Base-by-base conservation (phyloP, 352 stramenopile species). In the Phytophthora niederhauseri region DNA sequence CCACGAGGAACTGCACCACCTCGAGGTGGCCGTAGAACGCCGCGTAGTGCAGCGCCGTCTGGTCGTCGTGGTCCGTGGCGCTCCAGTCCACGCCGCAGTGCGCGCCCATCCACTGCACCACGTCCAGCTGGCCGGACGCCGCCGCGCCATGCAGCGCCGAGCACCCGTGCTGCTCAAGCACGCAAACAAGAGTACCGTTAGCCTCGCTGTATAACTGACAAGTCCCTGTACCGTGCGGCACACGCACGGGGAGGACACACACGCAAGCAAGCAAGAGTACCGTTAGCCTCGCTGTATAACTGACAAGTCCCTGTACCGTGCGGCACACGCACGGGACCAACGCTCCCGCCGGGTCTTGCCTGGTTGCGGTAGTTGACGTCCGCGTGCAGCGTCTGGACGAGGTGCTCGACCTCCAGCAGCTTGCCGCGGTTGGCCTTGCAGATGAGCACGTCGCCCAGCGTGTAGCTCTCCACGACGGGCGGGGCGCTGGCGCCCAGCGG, bases 281-380 rank as follows among this genome's bases (percentile, higher is more conserved):
- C 28, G 51, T 74, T 30, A 74, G 53, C 20, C 14, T 36, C 31
- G 31, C 34, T 7, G 26, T 38, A 17, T 8, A 50, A 43, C 12
- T 43, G 34, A 43, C 34, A 43, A 17, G 34, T 17, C 12, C 34
- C 12, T 43, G 34, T 43, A 43, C 34, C 30, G 30, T 34, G 12
- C 30, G 30, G 30, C 30, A 34, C 30, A 34, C 30, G 30, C 30
- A 34, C 30, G 30, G 30, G 34, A 43, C 34, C 34, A 43, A n/a
- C 12, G 11, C 36, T 53, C 38, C 30, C 1, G 14, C 43, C 45
- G 11, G 11, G 31, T 52, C 41, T 52, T 54, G 87, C 88, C 85
- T 94, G 84, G 73, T 96, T 96, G 72, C 84, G 76, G 80, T 92
- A 96, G 66, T 94, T 96, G 68, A 96, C 75, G 69, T 96, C 88